Evolutionary conservation across 768 basidiomycete genomes (phyloP).

Genomic region (Boletus speciosus): DNA sequence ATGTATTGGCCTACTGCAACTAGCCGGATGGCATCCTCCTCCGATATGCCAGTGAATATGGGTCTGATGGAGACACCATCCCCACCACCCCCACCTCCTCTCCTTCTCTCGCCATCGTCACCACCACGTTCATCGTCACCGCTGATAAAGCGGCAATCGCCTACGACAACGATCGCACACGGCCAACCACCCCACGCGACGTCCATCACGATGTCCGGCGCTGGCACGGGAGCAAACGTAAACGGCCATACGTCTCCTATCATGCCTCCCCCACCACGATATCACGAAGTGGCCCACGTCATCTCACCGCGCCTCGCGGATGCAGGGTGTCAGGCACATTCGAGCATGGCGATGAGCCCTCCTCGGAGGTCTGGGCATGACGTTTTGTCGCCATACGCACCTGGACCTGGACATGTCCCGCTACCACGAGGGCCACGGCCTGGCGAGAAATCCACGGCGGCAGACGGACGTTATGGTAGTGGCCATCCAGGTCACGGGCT

Average conservation of each 20-base stretch:
- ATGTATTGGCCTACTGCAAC: conserved; percentile 7
- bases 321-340: conserved; percentile 23
- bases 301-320: conserved; percentile 23
- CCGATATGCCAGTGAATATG: background rate
- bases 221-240: conserved; percentile 6
- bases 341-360: conserved; percentile 5
- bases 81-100: conserved; percentile 2
- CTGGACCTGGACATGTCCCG: background rate
- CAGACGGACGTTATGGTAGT: conserved; percentile 4
- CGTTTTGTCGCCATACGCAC: background rate
- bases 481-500: conserved; percentile 1
- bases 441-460: conserved; percentile 11
- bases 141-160: conserved; percentile 14
- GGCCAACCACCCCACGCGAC: background rate
- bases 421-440: conserved; percentile 6
- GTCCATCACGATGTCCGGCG: background rate
- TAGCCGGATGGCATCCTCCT: background rate
- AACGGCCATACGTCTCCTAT: conserved; percentile 9
- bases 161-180: conserved; percentile 7
- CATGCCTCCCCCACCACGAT: conserved; percentile 15
- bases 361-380: conserved; percentile 21
- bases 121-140: conserved; percentile 10
- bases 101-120: conserved; percentile 15
- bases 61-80: conserved; percentile 9
- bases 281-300: conserved; percentile 14